Percentiles rank a stretch among this genome's conserved stretches.
phyloP scores from a whole-genome alignment of 108 stramenopile genomes.

The Parmales sp. region DNA sequence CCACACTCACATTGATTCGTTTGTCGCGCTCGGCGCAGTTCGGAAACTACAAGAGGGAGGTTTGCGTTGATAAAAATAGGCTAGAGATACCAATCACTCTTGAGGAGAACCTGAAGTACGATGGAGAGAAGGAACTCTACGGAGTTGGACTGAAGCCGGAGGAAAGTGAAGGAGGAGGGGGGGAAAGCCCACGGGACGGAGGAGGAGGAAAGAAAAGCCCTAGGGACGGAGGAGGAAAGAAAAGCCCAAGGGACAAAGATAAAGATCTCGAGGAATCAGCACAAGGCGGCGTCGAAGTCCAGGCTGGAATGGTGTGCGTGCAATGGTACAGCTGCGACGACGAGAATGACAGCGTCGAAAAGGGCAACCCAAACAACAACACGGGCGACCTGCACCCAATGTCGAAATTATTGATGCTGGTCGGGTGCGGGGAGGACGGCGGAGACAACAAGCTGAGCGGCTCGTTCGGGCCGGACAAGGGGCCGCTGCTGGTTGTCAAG shows the following conservation, averaged over 20 bases:
- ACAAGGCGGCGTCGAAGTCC: background rate
- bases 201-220: too few relatives aligned
- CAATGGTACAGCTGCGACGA: slow-evolving; percentile 8
- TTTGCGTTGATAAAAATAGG: background rate
- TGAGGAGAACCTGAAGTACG: too few relatives aligned
- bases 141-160: too few relatives aligned
- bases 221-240: too few relatives aligned
- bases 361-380: too few relatives aligned
- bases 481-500: background rate
- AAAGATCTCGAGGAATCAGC: too few relatives aligned
- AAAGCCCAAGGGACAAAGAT: too few relatives aligned
- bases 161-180: background rate
- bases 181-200: background rate
- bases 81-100: background rate
- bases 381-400: background rate
- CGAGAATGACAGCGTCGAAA: background rate
- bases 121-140: too few relatives aligned
- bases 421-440: background rate
- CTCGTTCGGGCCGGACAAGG: background rate
- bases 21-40: background rate
- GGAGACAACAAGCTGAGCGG: background rate
- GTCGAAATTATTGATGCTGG: background rate
- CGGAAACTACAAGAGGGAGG: background rate
- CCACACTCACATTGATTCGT: too few relatives aligned
- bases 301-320: background rate